A percentile compares a stretch with the other conserved stretches of the same genome.
phyloP scores from a whole-genome alignment of 2,329 filamentous ascomycete genomes.

The Scorias spongiosa region DNA sequence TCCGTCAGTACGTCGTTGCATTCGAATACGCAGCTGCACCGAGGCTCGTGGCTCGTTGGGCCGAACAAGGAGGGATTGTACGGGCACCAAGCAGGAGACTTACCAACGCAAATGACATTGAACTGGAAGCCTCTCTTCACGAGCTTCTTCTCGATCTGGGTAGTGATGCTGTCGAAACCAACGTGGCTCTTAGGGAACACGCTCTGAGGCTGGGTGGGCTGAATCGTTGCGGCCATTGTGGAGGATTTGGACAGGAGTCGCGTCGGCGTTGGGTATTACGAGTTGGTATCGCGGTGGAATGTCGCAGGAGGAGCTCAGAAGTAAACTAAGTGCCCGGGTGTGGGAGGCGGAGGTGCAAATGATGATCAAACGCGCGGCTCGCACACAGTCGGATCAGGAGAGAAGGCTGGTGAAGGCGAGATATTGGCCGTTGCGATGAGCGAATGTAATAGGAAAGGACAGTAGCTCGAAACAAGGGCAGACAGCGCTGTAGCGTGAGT shows the following conservation, averaged over 20 bases:
- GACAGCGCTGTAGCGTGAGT: too few relatives aligned
- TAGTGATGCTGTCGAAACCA: conserved; percentile 99
- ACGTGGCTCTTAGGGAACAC: conserved; percentile 93
- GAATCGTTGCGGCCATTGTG: conserved; percentile 46
- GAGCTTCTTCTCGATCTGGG: conserved; percentile 98
- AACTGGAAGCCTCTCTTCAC: conserved; percentile 99
- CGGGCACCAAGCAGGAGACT: conserved; percentile 27
- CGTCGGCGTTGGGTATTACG: neutral
- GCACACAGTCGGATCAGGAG: too few relatives aligned
- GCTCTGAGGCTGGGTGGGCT: conserved; percentile 38
- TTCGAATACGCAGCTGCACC: too few relatives aligned
- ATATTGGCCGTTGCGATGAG: too few relatives aligned
- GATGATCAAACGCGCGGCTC: too few relatives aligned
- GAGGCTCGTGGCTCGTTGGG: too few relatives aligned
- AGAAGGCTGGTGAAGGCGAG: too few relatives aligned
- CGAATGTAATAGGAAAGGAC: too few relatives aligned
- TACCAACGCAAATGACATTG: conserved; percentile 98
- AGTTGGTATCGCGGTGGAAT: neutral
- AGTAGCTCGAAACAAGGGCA: too few relatives aligned
- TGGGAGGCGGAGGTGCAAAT: too few relatives aligned
- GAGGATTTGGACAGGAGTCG: neutral
- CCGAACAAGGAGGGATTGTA: neutral
- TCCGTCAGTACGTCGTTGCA: neutral
- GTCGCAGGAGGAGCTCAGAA: too few relatives aligned
- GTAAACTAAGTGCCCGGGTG: too few relatives aligned